These are phyloP conservation scores for Multifurca ochricompacta DNA, from an alignment of 768 basidiomycete genomes.

Conservation along the genomic window DNA sequence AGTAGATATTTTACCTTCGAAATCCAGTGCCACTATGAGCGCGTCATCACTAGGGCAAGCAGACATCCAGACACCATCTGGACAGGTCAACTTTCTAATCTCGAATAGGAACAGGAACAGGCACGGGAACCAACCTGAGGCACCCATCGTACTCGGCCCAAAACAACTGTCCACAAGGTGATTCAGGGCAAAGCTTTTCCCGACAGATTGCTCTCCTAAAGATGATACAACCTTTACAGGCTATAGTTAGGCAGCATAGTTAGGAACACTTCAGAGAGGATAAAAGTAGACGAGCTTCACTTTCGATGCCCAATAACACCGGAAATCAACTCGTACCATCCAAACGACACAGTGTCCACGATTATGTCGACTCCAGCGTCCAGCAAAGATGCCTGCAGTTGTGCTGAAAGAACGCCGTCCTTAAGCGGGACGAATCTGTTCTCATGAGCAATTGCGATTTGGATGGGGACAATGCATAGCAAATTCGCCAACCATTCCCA, in stretches of 20 bases:
- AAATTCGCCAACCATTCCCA: constrained; percentile 60
- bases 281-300: constrained; percentile 23
- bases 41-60: constrained; percentile 51
- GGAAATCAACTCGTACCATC: constrained; percentile 60
- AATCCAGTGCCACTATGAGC: constrained; percentile 53
- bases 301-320: constrained; percentile 55
- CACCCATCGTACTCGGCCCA: constrained; percentile 58
- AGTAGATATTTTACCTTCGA: constrained; percentile 44
- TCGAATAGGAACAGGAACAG: background rate
- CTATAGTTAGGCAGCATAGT: constrained; percentile 26
- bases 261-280: background rate
- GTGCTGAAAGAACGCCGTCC: constrained; percentile 45
- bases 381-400: constrained; percentile 46
- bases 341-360: constrained; percentile 48
- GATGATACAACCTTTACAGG: constrained; percentile 60
- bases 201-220: constrained; percentile 63
- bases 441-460: constrained; percentile 50
- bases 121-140: constrained; percentile 33
- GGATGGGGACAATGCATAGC: constrained; percentile 57
- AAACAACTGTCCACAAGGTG: constrained; percentile 60
- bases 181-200: constrained; percentile 52
- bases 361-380: constrained; percentile 54
- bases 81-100: background rate
- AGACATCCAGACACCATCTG: constrained; percentile 61
- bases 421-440: constrained; percentile 59